Evolutionary conservation across 257 asterid genomes (phyloP).

Genomic region (Rubia yunnanensis): DNA sequence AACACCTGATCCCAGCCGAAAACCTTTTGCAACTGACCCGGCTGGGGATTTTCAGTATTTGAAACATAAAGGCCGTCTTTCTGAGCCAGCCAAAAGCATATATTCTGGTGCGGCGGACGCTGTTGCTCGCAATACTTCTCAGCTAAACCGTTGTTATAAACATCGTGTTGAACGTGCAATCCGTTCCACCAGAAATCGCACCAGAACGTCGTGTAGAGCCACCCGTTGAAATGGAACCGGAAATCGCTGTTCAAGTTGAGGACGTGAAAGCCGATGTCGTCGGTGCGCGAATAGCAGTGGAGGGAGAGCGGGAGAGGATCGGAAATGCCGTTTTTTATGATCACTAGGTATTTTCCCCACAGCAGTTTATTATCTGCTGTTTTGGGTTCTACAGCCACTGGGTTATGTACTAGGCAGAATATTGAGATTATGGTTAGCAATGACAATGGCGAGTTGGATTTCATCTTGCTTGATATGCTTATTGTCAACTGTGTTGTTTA

Average conservation of each 20-base stretch:
- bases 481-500: too few species aligned
- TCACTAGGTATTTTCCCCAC: neutral
- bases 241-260: neutral
- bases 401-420: too few species aligned
- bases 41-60: neutral
- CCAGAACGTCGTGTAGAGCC: neutral
- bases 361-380: too few species aligned
- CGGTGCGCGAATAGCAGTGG: neutral
- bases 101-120: neutral
- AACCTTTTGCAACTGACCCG: neutral
- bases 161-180: neutral
- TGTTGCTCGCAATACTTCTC: neutral
- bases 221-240: neutral
- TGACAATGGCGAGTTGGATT: too few species aligned
- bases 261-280: neutral
- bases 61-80: neutral
- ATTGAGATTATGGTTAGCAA: too few species aligned
- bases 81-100: neutral
- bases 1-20: neutral
- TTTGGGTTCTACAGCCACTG: too few species aligned
- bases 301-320: neutral
- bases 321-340: neutral
- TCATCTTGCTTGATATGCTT: too few species aligned
- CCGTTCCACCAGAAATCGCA: constrained; percentile 1
- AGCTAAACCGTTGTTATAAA: neutral